Base-by-base conservation (phyloP, 1,139 yeast genomes). In the Saccharomyces hybrid region DNA sequence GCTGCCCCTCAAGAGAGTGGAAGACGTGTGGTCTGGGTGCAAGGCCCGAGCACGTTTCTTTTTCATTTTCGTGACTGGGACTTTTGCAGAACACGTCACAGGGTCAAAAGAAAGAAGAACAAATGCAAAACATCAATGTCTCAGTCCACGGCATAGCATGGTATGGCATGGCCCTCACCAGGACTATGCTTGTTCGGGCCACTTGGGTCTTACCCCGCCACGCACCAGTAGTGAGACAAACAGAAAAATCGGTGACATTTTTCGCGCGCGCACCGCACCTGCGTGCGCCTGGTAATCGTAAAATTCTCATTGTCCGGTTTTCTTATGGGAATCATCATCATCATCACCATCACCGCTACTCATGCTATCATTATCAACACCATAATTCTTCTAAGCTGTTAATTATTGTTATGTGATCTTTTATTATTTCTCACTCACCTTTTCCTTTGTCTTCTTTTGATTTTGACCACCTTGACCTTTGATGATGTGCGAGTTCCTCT, bases 401-500 rank as follows among this genome's bases (percentile, higher is more conserved):
- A 2, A 3, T 13, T 38, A 6, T 7, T 38, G 25, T 16, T 38
- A 38, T 38, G 44, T 38, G 25, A 19, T 19, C 16, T 19, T 16
- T 38, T 38, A 19, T 16, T 38, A 16, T 38, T 38, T 6, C 6
- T 19, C 13, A 19, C 25, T 31, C 44, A 38, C 44, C 44, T 38
- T 38, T 38, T 38, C 44, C 44, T 38, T 38, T 38, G 23, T 38
- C 13, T 38, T 19, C 16, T 38, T 38, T 38, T 16, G 44, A 19
- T 19, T 19, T 19, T 19, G 23, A 19, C 23, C 23, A 19, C 9
- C 13, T 38, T 38, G 44, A 38, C 44, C 44, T 38, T 38, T 38
- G 25, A 38, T 38, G 44, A 38, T 38, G 44, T 38, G 44, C 9
- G 46, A 42, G 47, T 46, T 46, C 31, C 31, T 46, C 47, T 27